A percentile compares a stretch with the other conserved stretches of the same genome.
phyloP scores from a whole-genome alignment of 164 flowering plant species.

The Annona cherimola region DNA sequence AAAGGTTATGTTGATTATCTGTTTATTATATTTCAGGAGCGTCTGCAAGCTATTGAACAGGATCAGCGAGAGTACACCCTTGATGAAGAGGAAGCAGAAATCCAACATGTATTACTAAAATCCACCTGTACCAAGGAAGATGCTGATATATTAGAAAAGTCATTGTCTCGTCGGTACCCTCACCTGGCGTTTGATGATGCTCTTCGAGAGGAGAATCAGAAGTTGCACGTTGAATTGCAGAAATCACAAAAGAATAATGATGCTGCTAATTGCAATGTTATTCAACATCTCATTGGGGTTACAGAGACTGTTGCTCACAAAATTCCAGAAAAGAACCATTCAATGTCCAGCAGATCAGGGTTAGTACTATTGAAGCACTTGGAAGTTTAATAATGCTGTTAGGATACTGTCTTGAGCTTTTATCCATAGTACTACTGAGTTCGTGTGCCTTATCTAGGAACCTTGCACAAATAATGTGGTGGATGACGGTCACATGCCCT shows the following conservation, averaged over 20 bases:
- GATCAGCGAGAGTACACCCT: conserved; percentile 38
- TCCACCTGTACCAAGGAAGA: conserved; percentile 29
- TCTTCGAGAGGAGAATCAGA: conserved; percentile 39
- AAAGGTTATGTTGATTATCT: no score
- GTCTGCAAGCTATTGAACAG: conserved; percentile 29
- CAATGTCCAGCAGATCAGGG: conserved; percentile 12
- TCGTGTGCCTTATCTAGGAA: no score
- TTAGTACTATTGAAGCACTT: conserved; percentile 5
- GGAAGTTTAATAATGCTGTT: no score
- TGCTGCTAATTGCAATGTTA: conserved; percentile 26
- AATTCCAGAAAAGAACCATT: conserved; percentile 19
- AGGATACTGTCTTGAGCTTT: no score
- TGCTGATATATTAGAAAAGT: conserved; percentile 32
- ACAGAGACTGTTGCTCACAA: conserved; percentile 30
- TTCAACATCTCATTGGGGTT: conserved; percentile 36
- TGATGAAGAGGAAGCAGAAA: conserved; percentile 33
- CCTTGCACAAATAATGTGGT: no score
- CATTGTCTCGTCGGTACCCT: conserved; percentile 39
- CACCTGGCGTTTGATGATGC: conserved; percentile 37
- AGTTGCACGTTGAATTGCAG: conserved; percentile 36
- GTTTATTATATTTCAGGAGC: conserved; percentile 34
- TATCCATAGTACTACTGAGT: no score
- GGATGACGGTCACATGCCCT: no score
- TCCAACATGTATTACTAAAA: conserved; percentile 32
- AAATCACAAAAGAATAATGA: conserved; percentile 27